Evolutionary conservation across 139 green algal species (phyloP).

Genomic region (Diplosphaera chodatii): DNA sequence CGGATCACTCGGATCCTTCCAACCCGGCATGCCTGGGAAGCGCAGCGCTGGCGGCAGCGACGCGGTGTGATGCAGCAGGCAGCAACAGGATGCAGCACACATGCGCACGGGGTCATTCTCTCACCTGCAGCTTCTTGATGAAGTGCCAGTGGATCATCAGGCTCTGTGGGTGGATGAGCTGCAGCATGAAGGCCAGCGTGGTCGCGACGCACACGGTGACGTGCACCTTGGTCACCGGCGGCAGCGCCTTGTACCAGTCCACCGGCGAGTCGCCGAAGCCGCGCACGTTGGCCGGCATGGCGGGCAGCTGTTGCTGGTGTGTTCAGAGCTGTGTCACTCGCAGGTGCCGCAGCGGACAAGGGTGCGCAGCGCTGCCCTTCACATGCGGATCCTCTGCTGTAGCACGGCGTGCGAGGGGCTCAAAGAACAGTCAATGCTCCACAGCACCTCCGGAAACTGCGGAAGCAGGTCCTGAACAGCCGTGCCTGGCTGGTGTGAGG

Average conservation of each 20-base stretch:
- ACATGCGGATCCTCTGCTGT: too few species aligned
- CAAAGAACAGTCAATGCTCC: too few species aligned
- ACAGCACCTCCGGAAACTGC: too few species aligned
- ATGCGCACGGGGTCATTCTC: not conserved
- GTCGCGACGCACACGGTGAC: conserved; percentile 22
- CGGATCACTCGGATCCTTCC: not conserved
- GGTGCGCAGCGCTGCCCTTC: too few species aligned
- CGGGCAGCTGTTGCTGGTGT: too few species aligned
- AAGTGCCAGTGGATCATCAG: conserved; percentile 24
- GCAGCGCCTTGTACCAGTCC: conserved; percentile 33
- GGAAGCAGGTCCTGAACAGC: too few species aligned
- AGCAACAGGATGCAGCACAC: too few species aligned
- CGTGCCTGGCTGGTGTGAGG: too few species aligned
- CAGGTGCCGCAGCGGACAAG: too few species aligned
- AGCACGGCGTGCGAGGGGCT: too few species aligned
- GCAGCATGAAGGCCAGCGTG: conserved; percentile 5
- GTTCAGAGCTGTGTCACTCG: too few species aligned
- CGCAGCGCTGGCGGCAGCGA: not conserved
- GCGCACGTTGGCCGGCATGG: not conserved
- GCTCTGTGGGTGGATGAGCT: conserved; percentile 11
- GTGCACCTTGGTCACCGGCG: conserved; percentile 28
- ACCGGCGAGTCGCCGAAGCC: conserved; percentile 3
- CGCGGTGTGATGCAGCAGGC: too few species aligned
- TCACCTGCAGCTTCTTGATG: conserved; percentile 20
- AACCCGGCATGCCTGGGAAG: not conserved